A percentile compares a stretch with the other conserved stretches of the same genome.
Conservation (phyloP, 2,329 filamentous ascomycete species). For the Fusarium mundagurra region DNA sequence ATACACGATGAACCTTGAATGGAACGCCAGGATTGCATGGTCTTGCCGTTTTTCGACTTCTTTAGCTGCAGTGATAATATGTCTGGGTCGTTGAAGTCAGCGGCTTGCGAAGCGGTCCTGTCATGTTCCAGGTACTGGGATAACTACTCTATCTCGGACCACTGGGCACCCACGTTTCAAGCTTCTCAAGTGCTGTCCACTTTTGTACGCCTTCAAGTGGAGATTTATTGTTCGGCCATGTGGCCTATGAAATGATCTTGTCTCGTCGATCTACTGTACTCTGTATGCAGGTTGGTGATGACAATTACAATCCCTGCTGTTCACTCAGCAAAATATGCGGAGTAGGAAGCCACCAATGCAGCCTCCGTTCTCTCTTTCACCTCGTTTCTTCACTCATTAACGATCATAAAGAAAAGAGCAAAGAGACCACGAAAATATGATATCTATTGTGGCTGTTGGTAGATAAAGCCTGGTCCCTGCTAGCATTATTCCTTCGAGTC, state of each 20-base stretch:
- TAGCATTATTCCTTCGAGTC: background rate
- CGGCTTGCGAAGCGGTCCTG: background rate
- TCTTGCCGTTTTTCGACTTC: background rate
- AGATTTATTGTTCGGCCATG: accelerated
- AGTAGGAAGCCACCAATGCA: background rate
- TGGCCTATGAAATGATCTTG: background rate
- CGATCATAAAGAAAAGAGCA: background rate
- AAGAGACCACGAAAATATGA: background rate
- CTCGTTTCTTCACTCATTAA: background rate
- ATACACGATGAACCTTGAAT: background rate
- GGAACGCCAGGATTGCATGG: background rate
- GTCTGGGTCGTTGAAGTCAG: background rate
- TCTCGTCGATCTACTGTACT: background rate
- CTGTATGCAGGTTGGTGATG: background rate
- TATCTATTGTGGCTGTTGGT: background rate
- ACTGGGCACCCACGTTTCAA: background rate
- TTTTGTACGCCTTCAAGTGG: background rate
- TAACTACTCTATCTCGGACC: background rate
- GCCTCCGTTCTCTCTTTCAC: background rate
- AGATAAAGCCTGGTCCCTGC: slow-evolving; percentile 1
- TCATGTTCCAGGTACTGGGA: background rate
- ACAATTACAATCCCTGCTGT: background rate
- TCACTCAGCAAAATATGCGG: background rate
- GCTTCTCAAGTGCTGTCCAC: background rate
- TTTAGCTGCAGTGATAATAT: background rate